Evolutionary conservation across 805 yeast genomes (phyloP), one percentile per base, ranked within the genome.

Genomic region (Candida germanica): DNA sequence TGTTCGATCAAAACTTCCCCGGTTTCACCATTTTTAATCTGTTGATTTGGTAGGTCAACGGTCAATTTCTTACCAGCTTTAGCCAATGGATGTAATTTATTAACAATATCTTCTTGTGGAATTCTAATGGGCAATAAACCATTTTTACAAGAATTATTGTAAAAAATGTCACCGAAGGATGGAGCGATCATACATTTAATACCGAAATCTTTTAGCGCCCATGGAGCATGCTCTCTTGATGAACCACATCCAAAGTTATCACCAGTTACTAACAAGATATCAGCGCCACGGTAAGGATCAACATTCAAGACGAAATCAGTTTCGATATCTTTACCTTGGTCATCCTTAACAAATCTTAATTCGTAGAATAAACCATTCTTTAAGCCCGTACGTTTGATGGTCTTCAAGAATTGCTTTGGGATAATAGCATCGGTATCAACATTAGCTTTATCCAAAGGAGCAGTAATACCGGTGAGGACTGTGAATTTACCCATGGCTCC

Each of bases 221-320:
- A 93, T 40, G 98, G 98, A 22, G 98, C 98, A 56, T 93, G 98
- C 65, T 93, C 98, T 76, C 98, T 87, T 2, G 97, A 89, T 26
- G 97, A 89, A 54, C 98, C 98, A 71, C 98, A 93, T 49, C 98
- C 98, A 59, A 93, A 93, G 73, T 93, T 93, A 59, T 87, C 95
- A 61, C 98, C 98, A 28, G 94, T 80, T 42, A 88, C 95, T 49
- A 91, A 83, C 48, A 93, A 70, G 49, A 91, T 82, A 62, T 84
- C 80, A 14, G 98, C 83, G 16, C 73, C 54, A 48, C 81, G 77
- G 73, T 80, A 91, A 35, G 96, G 96, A 37, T 73, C 83, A 34
- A 79, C 86, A 61, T 93, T 93, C 51, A 93, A 75, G 38, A 85
- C 83, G 48, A 93, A 93, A 57, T 91, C 96, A n/a, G 96, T 89